Conservation (phyloP, 306 rosid genomes). For the Pyrus bretschneideri region DNA sequence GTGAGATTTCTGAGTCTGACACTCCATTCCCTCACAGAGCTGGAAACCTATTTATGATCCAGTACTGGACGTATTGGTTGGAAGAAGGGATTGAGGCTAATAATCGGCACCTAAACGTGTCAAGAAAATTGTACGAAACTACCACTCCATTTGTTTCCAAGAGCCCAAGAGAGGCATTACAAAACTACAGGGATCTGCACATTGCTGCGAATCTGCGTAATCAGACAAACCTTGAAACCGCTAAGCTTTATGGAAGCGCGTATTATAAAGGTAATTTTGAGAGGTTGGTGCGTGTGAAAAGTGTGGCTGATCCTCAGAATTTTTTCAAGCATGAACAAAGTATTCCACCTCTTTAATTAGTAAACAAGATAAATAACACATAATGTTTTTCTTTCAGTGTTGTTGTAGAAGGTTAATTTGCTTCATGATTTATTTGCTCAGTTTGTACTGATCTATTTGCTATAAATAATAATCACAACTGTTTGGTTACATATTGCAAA, state of each 20-base stretch:
- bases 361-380: neutral
- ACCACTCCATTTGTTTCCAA: slow-evolving; percentile 57
- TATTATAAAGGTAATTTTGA: slow-evolving; percentile 21
- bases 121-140: slow-evolving; percentile 20
- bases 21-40: slow-evolving; percentile 42
- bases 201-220: neutral
- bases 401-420: too few relatives aligned
- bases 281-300: slow-evolving; percentile 17
- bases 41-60: slow-evolving; percentile 23
- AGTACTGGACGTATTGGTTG: neutral
- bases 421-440: neutral
- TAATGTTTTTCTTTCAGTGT: too few relatives aligned
- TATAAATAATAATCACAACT: too few relatives aligned
- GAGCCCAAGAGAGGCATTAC: slow-evolving; percentile 43
- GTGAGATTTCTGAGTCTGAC: slow-evolving; percentile 28
- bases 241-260: slow-evolving; percentile 12
- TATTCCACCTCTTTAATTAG: slow-evolving; percentile 10
- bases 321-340: slow-evolving; percentile 27
- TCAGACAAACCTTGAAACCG: neutral
- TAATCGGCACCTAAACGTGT: slow-evolving; percentile 8
- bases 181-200: slow-evolving; percentile 25
- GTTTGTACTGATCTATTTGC: neutral
- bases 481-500: too few relatives aligned
- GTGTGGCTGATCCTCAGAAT: slow-evolving; percentile 17
- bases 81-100: slow-evolving; percentile 24